Evolutionary conservation across 2,329 filamentous ascomycete genomes (phyloP).

Genomic region (Aspergillus fructus): DNA sequence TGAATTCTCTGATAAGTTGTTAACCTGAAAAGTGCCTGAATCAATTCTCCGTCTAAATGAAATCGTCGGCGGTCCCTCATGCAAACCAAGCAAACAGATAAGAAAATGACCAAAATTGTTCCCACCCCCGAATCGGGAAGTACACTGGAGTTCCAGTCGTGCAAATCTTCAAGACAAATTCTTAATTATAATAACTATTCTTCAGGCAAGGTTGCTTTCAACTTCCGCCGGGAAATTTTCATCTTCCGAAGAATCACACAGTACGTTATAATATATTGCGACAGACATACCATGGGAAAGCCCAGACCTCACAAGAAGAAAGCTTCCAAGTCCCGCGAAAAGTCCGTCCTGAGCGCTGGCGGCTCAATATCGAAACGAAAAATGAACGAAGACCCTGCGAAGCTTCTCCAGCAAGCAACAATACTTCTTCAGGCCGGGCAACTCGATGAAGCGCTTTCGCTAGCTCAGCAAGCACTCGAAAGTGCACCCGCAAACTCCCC

Average conservation of each 20-base stretch:
- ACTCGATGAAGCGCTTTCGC: constrained; percentile 55
- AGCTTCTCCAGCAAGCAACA: constrained; percentile 58
- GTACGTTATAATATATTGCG: constrained; percentile 12
- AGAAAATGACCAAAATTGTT: constrained; percentile 30
- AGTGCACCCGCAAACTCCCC: constrained; percentile 33
- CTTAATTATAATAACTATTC: not conserved
- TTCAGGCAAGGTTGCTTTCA: not conserved
- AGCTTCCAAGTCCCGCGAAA: constrained; percentile 40
- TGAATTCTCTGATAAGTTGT: constrained; percentile 1
- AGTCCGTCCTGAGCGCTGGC: constrained; percentile 45
- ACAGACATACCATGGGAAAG: constrained; percentile 48
- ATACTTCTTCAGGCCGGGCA: constrained; percentile 59
- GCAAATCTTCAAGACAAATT: constrained; percentile 1
- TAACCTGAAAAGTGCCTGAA: not conserved
- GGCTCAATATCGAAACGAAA: constrained; percentile 41
- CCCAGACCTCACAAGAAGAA: constrained; percentile 51
- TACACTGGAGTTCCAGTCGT: constrained; percentile 12
- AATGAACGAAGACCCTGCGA: constrained; percentile 52
- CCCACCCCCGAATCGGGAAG: constrained; percentile 16
- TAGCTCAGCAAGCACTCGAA: constrained; percentile 54
- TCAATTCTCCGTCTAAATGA: constrained; percentile 17
- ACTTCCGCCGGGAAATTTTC: not conserved
- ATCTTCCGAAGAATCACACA: not conserved
- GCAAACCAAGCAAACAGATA: constrained; percentile 44
- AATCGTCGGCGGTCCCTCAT: constrained; percentile 32